Conservation (phyloP, 495 filamentous ascomycete species). For the Neurospora sp. region DNA sequence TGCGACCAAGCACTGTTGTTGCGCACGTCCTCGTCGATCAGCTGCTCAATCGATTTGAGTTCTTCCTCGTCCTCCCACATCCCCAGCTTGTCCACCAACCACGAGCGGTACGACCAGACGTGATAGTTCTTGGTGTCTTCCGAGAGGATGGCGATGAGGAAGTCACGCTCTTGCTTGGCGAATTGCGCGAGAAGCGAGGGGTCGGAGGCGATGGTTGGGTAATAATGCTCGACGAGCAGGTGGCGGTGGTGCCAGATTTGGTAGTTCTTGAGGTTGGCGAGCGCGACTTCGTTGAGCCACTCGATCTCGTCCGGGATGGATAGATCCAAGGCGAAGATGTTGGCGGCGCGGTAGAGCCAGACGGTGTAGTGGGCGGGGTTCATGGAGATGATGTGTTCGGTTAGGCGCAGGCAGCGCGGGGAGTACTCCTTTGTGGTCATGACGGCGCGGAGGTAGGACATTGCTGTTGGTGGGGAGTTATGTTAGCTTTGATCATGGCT, state of each 20-base stretch:
- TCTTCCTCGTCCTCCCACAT: slow-evolving; percentile 50
- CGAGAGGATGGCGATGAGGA: slow-evolving; percentile 71
- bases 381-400: slow-evolving; percentile 76
- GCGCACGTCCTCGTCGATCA: slow-evolving; percentile 69
- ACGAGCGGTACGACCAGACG: slow-evolving; percentile 94
- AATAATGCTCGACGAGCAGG: slow-evolving; percentile 61
- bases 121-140: slow-evolving; percentile 95
- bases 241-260: slow-evolving; percentile 99
- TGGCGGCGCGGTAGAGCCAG: slow-evolving; percentile 87
- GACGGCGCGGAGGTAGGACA: slow-evolving; percentile 80
- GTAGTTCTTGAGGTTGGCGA: slow-evolving; percentile 89
- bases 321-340: slow-evolving; percentile 54
- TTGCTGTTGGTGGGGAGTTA: slow-evolving; percentile 26
- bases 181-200: slow-evolving; percentile 21
- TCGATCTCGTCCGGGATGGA: slow-evolving; percentile 62
- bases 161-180: slow-evolving; percentile 50
- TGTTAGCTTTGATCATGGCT: not conserved
- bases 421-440: slow-evolving; percentile 84
- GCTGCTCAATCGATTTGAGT: slow-evolving; percentile 53
- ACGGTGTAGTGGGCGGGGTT: slow-evolving; percentile 98
- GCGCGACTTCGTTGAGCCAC: slow-evolving; percentile 76
- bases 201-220: slow-evolving; percentile 37
- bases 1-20: slow-evolving; percentile 99
- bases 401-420: slow-evolving; percentile 68
- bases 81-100: slow-evolving; percentile 72